Percentiles rank a stretch among this genome's conserved stretches.
Conservation (phyloP, 768 basidiomycete genomes). For the Suillus americanus region DNA sequence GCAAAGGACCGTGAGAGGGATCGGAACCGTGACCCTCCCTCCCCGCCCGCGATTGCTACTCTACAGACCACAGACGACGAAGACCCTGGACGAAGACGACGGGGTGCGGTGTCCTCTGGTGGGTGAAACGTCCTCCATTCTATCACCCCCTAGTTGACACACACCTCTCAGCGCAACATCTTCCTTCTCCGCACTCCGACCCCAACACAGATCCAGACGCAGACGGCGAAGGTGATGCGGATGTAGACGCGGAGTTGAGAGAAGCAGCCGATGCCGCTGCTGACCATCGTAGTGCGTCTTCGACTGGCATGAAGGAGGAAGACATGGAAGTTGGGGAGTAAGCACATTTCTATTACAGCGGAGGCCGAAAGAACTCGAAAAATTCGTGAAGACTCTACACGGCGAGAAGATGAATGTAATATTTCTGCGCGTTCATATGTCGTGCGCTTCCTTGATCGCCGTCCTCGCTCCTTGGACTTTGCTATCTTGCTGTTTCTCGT, state of each 20-base stretch:
- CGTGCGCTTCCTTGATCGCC: not conserved
- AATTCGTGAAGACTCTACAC: not conserved
- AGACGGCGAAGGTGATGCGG: conserved; percentile 31
- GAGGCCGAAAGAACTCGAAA: not conserved
- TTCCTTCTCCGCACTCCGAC: conserved; percentile 21
- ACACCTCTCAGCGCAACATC: conserved; percentile 19
- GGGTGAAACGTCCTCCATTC: not conserved
- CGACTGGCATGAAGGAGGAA: conserved; percentile 28
- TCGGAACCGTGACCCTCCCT: conserved; percentile 22
- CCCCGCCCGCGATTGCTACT: conserved; percentile 33
- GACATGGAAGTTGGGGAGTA: conserved; percentile 23
- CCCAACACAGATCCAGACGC: conserved; percentile 23
- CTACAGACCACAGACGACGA: conserved; percentile 28
- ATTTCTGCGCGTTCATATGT: not conserved
- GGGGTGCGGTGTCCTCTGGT: conserved; percentile 19
- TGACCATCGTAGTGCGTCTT: conserved; percentile 37
- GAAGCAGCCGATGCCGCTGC: conserved; percentile 49
- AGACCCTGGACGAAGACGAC: conserved; percentile 29
- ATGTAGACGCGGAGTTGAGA: conserved; percentile 48
- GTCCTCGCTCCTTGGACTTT: not conserved
- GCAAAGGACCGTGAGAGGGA: conserved; percentile 23
- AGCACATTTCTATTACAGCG: not conserved
- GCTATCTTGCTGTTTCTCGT: not conserved
- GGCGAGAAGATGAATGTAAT: not conserved
- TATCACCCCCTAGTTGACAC: conserved; percentile 16